A percentile compares a stretch with the other conserved stretches of the same genome.
Conservation (phyloP, 2,329 filamentous ascomycete species). For the Fonsecaea nubica region DNA sequence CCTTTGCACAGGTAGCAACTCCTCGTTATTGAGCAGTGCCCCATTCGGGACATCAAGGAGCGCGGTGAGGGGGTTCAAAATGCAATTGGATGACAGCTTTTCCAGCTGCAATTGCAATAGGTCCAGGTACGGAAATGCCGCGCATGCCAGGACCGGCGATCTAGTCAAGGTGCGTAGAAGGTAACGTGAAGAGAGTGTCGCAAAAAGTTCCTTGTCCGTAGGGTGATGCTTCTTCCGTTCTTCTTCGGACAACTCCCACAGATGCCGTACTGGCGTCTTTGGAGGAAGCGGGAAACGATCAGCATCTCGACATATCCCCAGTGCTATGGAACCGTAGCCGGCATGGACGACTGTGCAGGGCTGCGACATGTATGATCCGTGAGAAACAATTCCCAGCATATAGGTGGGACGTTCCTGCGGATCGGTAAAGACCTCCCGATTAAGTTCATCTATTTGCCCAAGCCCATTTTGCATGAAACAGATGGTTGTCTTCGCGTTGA, state of each 20-base stretch:
- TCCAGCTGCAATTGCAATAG: conserved; percentile 78
- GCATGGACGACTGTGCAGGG: conserved; percentile 64
- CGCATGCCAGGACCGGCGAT: conserved; percentile 66
- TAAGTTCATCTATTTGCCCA: conserved; percentile 80
- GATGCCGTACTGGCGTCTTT: conserved; percentile 25
- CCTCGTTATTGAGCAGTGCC: conserved; percentile 70
- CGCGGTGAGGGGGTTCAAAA: conserved; percentile 82
- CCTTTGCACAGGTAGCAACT: conserved; percentile 70
- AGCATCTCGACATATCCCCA: conserved; percentile 58
- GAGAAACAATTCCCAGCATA: conserved; percentile 71
- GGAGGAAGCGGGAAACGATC: conserved; percentile 38
- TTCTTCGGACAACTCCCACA: conserved; percentile 36
- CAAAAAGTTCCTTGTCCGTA: conserved; percentile 38
- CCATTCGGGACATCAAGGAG: conserved; percentile 79
- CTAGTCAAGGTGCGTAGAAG: conserved; percentile 70
- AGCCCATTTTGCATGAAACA: conserved; percentile 82
- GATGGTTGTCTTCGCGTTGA: conserved; percentile 73
- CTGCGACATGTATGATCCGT: conserved; percentile 59
- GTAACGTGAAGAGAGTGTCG: conserved; percentile 58
- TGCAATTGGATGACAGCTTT: conserved; percentile 73
- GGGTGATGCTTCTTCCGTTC: conserved; percentile 35
- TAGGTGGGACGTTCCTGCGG: conserved; percentile 72
- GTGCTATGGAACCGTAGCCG: conserved; percentile 64
- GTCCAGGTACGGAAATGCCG: conserved; percentile 63
- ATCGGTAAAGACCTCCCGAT: conserved; percentile 72